These are phyloP conservation scores for Arthrobotrys conoides DNA, from an alignment of 2,329 filamentous ascomycete genomes.

Conservation along the genomic window DNA sequence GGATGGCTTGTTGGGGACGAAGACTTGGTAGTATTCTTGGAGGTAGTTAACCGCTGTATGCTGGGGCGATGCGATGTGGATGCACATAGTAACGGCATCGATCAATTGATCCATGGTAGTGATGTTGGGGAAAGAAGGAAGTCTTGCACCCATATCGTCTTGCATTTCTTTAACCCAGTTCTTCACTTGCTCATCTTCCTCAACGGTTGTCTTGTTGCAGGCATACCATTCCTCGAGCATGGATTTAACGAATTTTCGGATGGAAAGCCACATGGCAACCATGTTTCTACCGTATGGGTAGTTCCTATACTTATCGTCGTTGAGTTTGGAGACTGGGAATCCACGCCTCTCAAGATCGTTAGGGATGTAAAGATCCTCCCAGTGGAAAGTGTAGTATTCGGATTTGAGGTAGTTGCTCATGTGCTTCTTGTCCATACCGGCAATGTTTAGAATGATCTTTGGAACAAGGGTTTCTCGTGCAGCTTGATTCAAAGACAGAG, in stretches of 20 bases:
- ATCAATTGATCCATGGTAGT: constrained; percentile 65
- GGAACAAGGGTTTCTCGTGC: constrained; percentile 69
- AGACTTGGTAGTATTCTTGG: constrained; percentile 71
- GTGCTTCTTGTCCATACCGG: constrained; percentile 66
- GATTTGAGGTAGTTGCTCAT: constrained; percentile 67
- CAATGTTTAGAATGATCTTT: constrained; percentile 67
- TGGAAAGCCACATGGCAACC: constrained; percentile 68
- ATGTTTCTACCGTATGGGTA: constrained; percentile 71
- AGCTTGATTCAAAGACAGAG: constrained; percentile 70
- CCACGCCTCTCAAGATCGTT: constrained; percentile 69
- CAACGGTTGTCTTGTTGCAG: constrained; percentile 64
- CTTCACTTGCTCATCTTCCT: constrained; percentile 65
- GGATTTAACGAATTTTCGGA: constrained; percentile 68
- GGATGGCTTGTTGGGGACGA: constrained; percentile 69
- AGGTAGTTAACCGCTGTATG: constrained; percentile 72
- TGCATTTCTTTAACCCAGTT: constrained; percentile 30
- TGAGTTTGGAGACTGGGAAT: constrained; percentile 66
- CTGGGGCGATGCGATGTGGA: constrained; percentile 71
- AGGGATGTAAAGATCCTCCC: constrained; percentile 69
- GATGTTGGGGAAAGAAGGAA: constrained; percentile 68
- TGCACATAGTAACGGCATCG: constrained; percentile 71
- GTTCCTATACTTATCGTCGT: constrained; percentile 68
- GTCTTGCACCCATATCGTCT: constrained; percentile 36
- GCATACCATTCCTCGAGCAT: constrained; percentile 65
- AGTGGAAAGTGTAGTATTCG: constrained; percentile 69